Evolutionary conservation across 2,329 filamentous ascomycete species (phyloP).

Genomic region (Talaromyces atroroseus): DNA sequence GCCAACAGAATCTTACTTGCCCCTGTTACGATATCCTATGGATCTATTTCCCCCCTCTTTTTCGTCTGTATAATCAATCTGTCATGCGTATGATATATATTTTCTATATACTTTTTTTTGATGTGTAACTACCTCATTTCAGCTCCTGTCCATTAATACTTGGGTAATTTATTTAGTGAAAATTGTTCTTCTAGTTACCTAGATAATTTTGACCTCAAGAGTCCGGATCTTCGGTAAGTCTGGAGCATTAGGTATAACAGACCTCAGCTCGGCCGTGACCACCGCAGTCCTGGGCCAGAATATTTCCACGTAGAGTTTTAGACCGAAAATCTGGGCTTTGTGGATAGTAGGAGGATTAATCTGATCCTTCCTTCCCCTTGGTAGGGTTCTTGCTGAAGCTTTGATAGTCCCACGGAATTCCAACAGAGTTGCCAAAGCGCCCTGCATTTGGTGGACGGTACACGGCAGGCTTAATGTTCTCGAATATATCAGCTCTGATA

Average conservation of each 20-base stretch:
- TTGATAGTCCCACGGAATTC: too few species aligned
- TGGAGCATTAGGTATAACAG: background rate
- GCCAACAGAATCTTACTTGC: background rate
- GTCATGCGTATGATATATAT: background rate
- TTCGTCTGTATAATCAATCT: background rate
- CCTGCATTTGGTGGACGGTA: too few species aligned
- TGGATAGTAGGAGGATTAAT: background rate
- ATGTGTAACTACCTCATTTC: background rate
- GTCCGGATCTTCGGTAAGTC: background rate
- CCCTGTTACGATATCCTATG: background rate
- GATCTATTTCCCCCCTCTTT: background rate
- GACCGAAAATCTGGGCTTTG: background rate
- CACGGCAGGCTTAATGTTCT: too few species aligned
- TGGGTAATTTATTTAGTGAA: too few species aligned
- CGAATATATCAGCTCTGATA: too few species aligned
- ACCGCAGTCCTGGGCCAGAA: background rate
- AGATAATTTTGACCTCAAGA: too few species aligned
- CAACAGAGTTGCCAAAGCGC: too few species aligned
- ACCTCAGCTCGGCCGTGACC: background rate
- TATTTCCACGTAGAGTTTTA: too few species aligned
- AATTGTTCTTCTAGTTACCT: background rate
- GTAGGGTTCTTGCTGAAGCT: too few species aligned
- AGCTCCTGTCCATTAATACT: background rate
- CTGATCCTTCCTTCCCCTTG: background rate
- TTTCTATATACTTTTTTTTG: background rate